A percentile compares a stretch with the other conserved stretches of the same genome.
These are phyloP conservation scores for Anthoceros angustus DNA, from an alignment of 225 moss, liverwort and hornwort genomes.

Conservation along the genomic window DNA sequence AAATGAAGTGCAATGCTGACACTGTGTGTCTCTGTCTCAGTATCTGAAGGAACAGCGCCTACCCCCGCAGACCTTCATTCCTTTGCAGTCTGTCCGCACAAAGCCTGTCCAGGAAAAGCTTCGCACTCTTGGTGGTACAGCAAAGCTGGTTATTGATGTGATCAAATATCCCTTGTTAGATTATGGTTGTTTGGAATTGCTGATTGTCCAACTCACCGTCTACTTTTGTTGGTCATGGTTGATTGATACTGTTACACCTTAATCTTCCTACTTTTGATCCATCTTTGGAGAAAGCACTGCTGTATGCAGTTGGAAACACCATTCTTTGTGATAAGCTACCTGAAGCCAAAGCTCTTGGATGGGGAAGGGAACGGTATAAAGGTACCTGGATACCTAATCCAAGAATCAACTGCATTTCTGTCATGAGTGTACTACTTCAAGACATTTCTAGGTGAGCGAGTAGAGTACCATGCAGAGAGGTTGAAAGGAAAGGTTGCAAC, in stretches of 20 bases:
- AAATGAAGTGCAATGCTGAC: background rate
- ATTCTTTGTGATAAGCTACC: conserved; percentile 70
- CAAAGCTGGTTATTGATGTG: conserved; percentile 88
- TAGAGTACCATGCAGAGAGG: no score
- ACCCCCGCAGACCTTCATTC: conserved; percentile 88
- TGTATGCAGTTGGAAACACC: conserved; percentile 79
- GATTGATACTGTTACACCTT: conserved; percentile 21
- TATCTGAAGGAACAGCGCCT: conserved; percentile 96
- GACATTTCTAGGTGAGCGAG: no score
- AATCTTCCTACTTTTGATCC: conserved; percentile 57
- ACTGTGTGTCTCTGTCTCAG: conserved; percentile 19
- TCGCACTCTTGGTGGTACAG: conserved; percentile 78
- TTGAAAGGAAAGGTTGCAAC: no score
- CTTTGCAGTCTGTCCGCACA: conserved; percentile 71
- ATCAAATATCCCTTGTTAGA: conserved; percentile 65
- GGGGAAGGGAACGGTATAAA: conserved; percentile 81
- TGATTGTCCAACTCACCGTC: background rate
- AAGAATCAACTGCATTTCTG: background rate
- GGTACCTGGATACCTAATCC: conserved; percentile 18
- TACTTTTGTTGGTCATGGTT: background rate
- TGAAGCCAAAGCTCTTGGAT: conserved; percentile 68
- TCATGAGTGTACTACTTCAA: background rate
- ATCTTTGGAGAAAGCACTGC: conserved; percentile 63
- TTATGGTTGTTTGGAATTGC: background rate
- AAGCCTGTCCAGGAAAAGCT: conserved; percentile 82